phyloP scores from a whole-genome alignment of 805 yeast genomes.

The Starmera quercuum region DNA sequence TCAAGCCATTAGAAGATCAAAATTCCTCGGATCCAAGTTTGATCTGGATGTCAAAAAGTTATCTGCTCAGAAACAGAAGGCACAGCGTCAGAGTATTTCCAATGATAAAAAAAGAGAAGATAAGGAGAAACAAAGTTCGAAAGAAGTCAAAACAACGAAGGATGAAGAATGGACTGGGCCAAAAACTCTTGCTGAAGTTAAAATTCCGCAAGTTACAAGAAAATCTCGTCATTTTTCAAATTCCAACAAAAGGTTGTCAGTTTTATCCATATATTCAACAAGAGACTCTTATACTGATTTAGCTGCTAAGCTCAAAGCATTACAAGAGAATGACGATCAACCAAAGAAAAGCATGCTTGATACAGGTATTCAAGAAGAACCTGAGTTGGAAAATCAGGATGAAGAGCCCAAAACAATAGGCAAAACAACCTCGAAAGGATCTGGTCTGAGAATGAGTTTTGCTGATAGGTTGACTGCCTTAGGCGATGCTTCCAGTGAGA shows the following conservation, averaged over 20 bases:
- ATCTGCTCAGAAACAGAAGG: slow-evolving; percentile 11
- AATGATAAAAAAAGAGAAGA: not conserved
- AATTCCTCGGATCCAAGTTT: slow-evolving; percentile 33
- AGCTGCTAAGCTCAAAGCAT: slow-evolving; percentile 31
- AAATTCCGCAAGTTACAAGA: slow-evolving; percentile 65
- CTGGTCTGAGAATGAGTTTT: slow-evolving; percentile 26
- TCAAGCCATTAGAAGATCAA: slow-evolving; percentile 37
- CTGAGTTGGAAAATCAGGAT: slow-evolving; percentile 17
- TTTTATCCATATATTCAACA: slow-evolving; percentile 65
- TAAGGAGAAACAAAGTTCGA: slow-evolving; percentile 4
- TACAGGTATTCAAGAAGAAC: slow-evolving; percentile 17
- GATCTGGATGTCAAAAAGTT: slow-evolving; percentile 24
- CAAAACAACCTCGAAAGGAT: slow-evolving; percentile 7
- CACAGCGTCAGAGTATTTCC: not conserved
- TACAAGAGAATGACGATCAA: slow-evolving; percentile 6
- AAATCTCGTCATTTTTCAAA: slow-evolving; percentile 54
- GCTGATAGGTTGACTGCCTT: slow-evolving; percentile 29
- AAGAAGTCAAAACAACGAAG: slow-evolving; percentile 3
- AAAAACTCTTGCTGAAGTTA: slow-evolving; percentile 51
- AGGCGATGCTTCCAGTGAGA: slow-evolving; percentile 3
- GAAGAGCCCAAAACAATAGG: slow-evolving; percentile 7
- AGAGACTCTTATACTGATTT: slow-evolving; percentile 56
- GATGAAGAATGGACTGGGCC: slow-evolving; percentile 25
- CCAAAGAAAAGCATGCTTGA: slow-evolving; percentile 21
- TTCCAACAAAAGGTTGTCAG: slow-evolving; percentile 61